Conservation (phyloP, 352 stramenopile genomes). For the Phytophthora cajani region DNA sequence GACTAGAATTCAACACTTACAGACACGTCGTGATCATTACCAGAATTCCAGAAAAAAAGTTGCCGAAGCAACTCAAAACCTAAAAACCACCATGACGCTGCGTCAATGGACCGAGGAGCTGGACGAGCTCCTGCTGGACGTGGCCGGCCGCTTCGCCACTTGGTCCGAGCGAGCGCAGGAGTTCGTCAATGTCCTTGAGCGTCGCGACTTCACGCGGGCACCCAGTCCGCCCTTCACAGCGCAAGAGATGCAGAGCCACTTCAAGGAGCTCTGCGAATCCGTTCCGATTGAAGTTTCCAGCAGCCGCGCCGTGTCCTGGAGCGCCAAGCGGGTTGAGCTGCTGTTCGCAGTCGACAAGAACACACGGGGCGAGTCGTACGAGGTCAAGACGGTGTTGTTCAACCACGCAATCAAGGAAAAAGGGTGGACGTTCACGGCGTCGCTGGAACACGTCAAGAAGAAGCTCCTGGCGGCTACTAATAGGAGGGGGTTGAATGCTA, state of each 20-base stretch:
- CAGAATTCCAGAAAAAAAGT: too few species aligned
- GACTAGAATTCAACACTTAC: too few species aligned
- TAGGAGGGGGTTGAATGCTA: neutral
- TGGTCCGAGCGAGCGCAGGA: constrained; percentile 11
- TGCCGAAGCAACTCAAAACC: too few species aligned
- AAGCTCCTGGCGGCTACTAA: neutral
- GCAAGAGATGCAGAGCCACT: constrained; percentile 10
- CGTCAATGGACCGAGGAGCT: constrained; percentile 9
- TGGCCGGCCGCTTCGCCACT: constrained; percentile 12
- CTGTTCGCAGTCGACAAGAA: constrained; percentile 5
- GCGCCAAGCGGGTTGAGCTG: constrained; percentile 11
- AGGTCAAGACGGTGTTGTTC: constrained; percentile 28
- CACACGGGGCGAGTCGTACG: constrained; percentile 11
- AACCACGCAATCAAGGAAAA: constrained; percentile 26
- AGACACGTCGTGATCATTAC: too few species aligned
- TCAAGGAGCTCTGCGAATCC: constrained; percentile 13
- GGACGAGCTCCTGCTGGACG: constrained; percentile 18
- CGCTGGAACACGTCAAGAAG: constrained; percentile 12
- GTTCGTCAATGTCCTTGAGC: constrained; percentile 11
- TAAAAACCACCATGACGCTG: too few species aligned
- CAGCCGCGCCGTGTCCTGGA: constrained; percentile 1
- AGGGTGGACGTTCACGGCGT: constrained; percentile 18
- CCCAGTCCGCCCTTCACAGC: constrained; percentile 3
- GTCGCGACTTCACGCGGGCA: constrained; percentile 6
- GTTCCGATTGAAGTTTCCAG: neutral